phyloP scores from a whole-genome alignment of 176 grass and related monocot genomes.

The Poa annua region DNA sequence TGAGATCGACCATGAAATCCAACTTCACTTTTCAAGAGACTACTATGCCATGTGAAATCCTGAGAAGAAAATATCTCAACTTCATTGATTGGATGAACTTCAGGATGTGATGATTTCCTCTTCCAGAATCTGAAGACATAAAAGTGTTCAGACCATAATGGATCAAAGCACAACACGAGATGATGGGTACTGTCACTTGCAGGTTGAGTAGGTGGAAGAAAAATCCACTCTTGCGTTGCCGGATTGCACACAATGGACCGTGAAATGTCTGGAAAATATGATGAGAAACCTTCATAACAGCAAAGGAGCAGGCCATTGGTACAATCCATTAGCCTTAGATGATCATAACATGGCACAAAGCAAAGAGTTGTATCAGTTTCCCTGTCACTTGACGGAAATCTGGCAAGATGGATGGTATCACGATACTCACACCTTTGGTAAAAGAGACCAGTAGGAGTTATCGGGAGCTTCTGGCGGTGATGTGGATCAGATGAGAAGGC shows the following conservation, averaged over 20 bases:
- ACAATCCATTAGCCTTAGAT: slow-evolving; percentile 38
- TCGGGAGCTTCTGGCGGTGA: slow-evolving; percentile 25
- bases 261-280: neutral
- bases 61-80: neutral
- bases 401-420: neutral
- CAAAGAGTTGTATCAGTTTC: neutral
- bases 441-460: slow-evolving; percentile 32
- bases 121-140: slow-evolving; percentile 32
- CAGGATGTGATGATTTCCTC: neutral
- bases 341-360: slow-evolving; percentile 31
- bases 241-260: slow-evolving; percentile 40
- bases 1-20: neutral
- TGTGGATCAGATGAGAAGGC: slow-evolving; percentile 42
- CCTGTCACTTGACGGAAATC: neutral
- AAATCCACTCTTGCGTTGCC: slow-evolving; percentile 15
- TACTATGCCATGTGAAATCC: neutral
- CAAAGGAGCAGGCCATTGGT: slow-evolving; percentile 49
- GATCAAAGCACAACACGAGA: slow-evolving; percentile 30
- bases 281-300: neutral
- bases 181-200: too few species aligned
- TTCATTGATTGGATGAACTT: neutral
- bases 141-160: slow-evolving; percentile 35
- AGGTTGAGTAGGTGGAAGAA: neutral
- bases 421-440: neutral
- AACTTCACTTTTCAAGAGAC: neutral